Conservation (phyloP, 1,139 yeast species). For the Meyerozyma sp. region DNA sequence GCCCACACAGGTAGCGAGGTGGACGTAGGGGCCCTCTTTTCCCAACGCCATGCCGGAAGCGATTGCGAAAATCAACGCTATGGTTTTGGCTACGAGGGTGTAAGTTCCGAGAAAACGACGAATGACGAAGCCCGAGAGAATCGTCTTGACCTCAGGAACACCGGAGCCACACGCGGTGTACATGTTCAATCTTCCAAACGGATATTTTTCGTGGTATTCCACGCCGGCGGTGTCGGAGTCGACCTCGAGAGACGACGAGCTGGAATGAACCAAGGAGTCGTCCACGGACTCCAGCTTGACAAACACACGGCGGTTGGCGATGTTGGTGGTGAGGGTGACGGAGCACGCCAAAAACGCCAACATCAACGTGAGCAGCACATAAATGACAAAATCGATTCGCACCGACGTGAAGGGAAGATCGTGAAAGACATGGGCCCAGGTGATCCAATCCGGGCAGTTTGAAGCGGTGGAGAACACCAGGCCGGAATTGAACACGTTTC, state of each 20-base stretch:
- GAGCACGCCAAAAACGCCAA: conserved; percentile 45
- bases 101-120: conserved; percentile 52
- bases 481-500: conserved; percentile 20
- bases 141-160: conserved; percentile 58
- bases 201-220: conserved; percentile 11
- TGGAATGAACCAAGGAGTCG: neutral
- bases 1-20: conserved; percentile 64
- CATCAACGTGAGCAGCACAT: conserved; percentile 32
- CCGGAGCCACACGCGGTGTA: conserved; percentile 63
- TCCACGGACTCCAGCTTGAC: conserved; percentile 1
- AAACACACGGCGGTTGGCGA: conserved; percentile 15
- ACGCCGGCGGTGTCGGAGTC: neutral
- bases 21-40: conserved; percentile 72
- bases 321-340: conserved; percentile 46
- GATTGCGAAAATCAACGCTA: conserved; percentile 51
- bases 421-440: conserved; percentile 37
- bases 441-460: conserved; percentile 38
- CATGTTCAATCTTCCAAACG: conserved; percentile 16
- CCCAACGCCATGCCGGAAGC: conserved; percentile 66
- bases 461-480: conserved; percentile 9
- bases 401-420: conserved; percentile 12
- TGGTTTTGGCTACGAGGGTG: conserved; percentile 47
- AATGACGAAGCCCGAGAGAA: conserved; percentile 51
- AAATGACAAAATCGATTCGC: conserved; percentile 31
- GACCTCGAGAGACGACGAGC: neutral